A percentile compares a stretch with the other conserved stretches of the same genome.
Evolutionary conservation across 352 stramenopile species (phyloP).

Genomic region (Globisporangium acanthophoron): DNA sequence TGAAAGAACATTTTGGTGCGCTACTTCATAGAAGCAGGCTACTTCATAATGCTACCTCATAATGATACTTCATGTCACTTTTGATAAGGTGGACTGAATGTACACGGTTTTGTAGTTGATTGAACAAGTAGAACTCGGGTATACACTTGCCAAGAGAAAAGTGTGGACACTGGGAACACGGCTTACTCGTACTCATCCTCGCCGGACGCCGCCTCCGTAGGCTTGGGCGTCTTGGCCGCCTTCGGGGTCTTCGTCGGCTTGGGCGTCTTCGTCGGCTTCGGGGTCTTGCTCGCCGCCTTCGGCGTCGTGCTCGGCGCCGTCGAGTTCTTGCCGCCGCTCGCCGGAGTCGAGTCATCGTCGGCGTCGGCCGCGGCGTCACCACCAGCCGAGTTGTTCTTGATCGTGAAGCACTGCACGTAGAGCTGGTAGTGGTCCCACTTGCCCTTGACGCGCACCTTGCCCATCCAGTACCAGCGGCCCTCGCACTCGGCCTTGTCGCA

Average conservation of each 20-base stretch:
- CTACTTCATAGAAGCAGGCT: not conserved
- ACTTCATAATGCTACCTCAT: not conserved
- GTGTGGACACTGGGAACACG: not conserved
- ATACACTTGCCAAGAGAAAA: not conserved
- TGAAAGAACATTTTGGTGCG: not conserved
- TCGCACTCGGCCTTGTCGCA: slow-evolving; percentile 17
- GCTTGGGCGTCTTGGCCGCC: slow-evolving; percentile 3
- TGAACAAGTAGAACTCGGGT: not conserved
- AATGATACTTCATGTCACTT: not conserved
- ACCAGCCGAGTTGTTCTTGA: slow-evolving; percentile 12
- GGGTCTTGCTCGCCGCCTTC: not conserved
- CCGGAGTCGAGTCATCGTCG: not conserved
- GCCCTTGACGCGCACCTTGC: slow-evolving; percentile 19
- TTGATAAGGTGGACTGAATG: not conserved
- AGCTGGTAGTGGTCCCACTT: slow-evolving; percentile 24
- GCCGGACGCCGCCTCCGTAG: not conserved
- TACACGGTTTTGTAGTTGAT: not conserved
- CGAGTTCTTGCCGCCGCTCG: not conserved
- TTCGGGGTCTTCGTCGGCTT: slow-evolving; percentile 6
- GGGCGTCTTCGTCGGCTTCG: slow-evolving; percentile 1
- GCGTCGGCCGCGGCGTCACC: not conserved
- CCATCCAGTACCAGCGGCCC: slow-evolving; percentile 19
- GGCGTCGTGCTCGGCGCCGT: not conserved
- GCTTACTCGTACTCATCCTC: not conserved
- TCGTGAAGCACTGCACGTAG: slow-evolving; percentile 20